Evolutionary conservation across 2,329 filamentous ascomycete species (phyloP).

Genomic region (Bipolaris zeicola): DNA sequence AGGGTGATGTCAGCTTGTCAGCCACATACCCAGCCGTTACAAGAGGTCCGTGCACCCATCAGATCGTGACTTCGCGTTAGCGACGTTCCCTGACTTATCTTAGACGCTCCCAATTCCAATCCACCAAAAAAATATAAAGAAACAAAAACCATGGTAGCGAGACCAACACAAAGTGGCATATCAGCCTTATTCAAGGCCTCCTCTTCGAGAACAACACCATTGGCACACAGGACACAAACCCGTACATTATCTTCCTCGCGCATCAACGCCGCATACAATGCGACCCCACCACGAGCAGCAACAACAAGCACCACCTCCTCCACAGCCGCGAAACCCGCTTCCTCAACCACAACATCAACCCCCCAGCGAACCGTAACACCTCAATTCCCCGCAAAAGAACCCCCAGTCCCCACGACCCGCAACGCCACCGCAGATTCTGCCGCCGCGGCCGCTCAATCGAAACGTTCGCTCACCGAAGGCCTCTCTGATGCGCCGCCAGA

Average conservation of each 20-base stretch:
- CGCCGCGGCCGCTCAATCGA: constrained; percentile 32
- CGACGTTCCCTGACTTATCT: background rate
- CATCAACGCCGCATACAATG: constrained; percentile 29
- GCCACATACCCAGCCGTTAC: no score
- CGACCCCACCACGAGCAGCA: constrained; percentile 27
- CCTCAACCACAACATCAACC: constrained; percentile 15
- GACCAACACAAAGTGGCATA: constrained; percentile 27
- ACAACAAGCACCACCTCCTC: constrained; percentile 16
- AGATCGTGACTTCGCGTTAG: constrained; percentile 25
- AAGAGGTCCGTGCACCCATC: constrained; percentile 8
- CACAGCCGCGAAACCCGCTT: constrained; percentile 20
- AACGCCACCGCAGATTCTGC: constrained; percentile 34
- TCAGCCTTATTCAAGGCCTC: constrained; percentile 24
- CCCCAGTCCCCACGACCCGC: constrained; percentile 42
- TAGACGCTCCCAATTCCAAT: background rate
- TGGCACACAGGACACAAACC: constrained; percentile 20
- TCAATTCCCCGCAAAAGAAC: constrained; percentile 37
- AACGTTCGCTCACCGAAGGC: constrained; percentile 55
- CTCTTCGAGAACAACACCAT: constrained; percentile 21
- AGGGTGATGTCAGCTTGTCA: no score
- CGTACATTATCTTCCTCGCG: constrained; percentile 33
- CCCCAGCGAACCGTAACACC: constrained; percentile 37
- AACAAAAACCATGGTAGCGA: constrained; percentile 25
- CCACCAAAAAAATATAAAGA: background rate
- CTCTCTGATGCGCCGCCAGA: constrained; percentile 57